Conservation (phyloP, 495 filamentous ascomycete species). For the Neurospora sp. region DNA sequence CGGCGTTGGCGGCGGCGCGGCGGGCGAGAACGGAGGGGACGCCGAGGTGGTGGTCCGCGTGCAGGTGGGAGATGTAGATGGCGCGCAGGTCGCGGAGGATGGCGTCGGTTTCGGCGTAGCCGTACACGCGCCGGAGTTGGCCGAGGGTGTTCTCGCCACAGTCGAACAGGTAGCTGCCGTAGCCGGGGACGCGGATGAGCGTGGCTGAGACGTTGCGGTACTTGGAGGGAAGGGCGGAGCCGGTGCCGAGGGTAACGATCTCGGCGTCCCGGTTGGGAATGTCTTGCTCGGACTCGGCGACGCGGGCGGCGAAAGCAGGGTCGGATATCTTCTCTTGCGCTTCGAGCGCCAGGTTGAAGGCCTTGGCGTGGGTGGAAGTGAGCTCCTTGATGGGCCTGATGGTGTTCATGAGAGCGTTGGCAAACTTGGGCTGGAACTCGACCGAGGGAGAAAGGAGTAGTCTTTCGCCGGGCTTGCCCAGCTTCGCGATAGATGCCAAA, state of each 20-base stretch:
- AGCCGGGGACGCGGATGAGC: conserved; percentile 69
- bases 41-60: conserved; percentile 94
- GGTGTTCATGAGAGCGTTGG: conserved; percentile 46
- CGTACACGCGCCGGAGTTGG: conserved; percentile 71
- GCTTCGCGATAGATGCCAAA: conserved; percentile 10
- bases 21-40: conserved; percentile 70
- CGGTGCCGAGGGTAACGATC: conserved; percentile 80
- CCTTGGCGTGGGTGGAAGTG: conserved; percentile 23
- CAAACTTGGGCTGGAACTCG: conserved; percentile 36
- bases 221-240: conserved; percentile 78
- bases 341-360: conserved; percentile 39
- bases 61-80: conserved; percentile 91
- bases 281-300: conserved; percentile 36
- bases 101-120: conserved; percentile 47
- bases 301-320: conserved; percentile 27
- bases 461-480: conserved; percentile 26
- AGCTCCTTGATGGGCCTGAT: conserved; percentile 28
- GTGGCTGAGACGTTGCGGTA: conserved; percentile 93
- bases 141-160: conserved; percentile 89
- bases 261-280: conserved; percentile 66
- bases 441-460: conserved; percentile 59
- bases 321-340: conserved; percentile 33
- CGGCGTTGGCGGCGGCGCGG: conserved; percentile 27
- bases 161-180: conserved; percentile 79
- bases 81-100: conserved; percentile 67